Evolutionary conservation across 371 early-diverging fungal species (phyloP).

Genomic region (Mucor lusitanicus): DNA sequence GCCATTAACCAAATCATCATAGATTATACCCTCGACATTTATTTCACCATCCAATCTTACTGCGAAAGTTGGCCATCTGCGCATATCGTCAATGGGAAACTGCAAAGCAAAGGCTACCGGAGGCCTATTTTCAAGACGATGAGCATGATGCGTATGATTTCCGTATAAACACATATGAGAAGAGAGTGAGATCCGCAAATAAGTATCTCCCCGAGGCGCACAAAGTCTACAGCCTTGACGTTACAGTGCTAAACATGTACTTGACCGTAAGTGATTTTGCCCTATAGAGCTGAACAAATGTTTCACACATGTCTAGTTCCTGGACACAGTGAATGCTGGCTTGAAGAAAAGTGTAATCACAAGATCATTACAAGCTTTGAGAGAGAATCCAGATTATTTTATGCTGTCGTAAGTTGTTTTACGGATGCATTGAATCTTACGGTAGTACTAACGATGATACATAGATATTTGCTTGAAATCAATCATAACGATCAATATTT

Average conservation of each 20-base stretch:
- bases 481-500: constrained; percentile 1
- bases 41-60: constrained; percentile 11
- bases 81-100: constrained; percentile 5
- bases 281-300: neutral
- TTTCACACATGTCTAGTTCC: neutral
- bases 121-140: neutral
- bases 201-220: constrained; percentile 3
- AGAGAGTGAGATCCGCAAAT: neutral
- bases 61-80: constrained; percentile 13
- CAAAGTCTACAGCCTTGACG: neutral
- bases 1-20: neutral
- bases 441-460: neutral
- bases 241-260: neutral
- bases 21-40: neutral
- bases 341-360: neutral
- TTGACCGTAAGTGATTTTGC: neutral
- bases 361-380: neutral
- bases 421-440: neutral
- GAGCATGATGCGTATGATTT: neutral
- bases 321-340: neutral
- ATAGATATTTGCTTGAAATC: neutral
- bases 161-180: neutral
- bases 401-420: constrained; percentile 8
- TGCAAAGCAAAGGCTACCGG: neutral
- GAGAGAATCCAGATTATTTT: neutral